Evolutionary conservation across 2,329 filamentous ascomycete genomes (phyloP).

Genomic region (Penicillium sp.): DNA sequence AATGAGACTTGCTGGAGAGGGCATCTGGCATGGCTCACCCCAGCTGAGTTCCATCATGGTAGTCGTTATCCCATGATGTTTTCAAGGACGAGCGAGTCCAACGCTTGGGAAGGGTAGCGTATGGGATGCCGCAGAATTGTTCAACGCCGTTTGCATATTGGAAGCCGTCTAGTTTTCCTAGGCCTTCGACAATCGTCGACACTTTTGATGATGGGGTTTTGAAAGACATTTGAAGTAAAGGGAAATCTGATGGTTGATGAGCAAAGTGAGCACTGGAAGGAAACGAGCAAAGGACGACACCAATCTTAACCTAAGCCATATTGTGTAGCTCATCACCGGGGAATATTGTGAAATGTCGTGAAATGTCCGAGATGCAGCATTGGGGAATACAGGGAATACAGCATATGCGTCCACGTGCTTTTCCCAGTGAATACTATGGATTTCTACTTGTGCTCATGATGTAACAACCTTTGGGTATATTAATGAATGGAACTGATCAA

Average conservation of each 20-base stretch:
- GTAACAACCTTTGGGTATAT: background rate
- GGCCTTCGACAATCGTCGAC: slow-evolving; percentile 3
- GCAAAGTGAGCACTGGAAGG: too few relatives aligned
- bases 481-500: background rate
- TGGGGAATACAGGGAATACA: background rate
- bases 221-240: slow-evolving; percentile 5
- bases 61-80: slow-evolving; percentile 7
- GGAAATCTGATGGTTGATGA: too few relatives aligned
- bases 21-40: slow-evolving; percentile 1
- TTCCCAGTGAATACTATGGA: background rate
- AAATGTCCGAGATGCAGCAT: background rate
- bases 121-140: slow-evolving; percentile 13
- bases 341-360: too few relatives aligned
- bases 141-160: slow-evolving; percentile 9
- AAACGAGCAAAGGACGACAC: too few relatives aligned
- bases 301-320: too few relatives aligned
- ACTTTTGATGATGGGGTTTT: slow-evolving; percentile 2
- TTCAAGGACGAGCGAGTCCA: slow-evolving; percentile 10
- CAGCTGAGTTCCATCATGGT: slow-evolving; percentile 11
- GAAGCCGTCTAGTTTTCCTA: slow-evolving; percentile 7
- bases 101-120: slow-evolving; percentile 8
- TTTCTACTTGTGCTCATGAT: background rate
- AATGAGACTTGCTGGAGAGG: background rate
- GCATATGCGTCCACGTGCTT: background rate
- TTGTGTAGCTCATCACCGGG: too few relatives aligned